Evolutionary conservation across 768 basidiomycete species (phyloP).

Genomic region (Tylopilus rubrobrunneus): DNA sequence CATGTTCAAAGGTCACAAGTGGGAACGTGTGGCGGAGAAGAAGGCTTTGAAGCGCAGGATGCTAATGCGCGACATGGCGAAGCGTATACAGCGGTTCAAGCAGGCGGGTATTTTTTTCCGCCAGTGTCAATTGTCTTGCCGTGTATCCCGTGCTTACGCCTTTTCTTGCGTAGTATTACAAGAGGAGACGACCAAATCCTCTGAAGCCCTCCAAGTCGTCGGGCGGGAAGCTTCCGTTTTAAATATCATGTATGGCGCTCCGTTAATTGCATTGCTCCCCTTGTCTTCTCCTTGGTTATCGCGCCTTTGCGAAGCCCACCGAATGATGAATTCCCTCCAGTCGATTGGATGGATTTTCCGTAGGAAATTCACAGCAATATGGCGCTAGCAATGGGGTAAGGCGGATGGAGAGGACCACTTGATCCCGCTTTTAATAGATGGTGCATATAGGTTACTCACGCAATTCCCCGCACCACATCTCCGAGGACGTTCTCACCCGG

Average conservation of each 20-base stretch:
- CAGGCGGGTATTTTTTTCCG: slow-evolving; percentile 39
- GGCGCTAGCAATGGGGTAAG: neutral
- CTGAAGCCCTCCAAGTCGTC: slow-evolving; percentile 54
- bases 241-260: slow-evolving; percentile 23
- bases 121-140: neutral
- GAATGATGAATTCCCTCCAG: neutral
- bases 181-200: slow-evolving; percentile 48
- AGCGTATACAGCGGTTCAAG: slow-evolving; percentile 64
- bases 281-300: neutral
- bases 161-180: slow-evolving; percentile 22
- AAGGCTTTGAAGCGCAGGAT: slow-evolving; percentile 46
- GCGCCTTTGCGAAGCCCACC: neutral
- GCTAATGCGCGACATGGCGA: slow-evolving; percentile 66
- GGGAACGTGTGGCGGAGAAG: slow-evolving; percentile 59
- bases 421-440: neutral
- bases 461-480: neutral
- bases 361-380: neutral
- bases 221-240: slow-evolving; percentile 54
- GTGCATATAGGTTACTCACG: neutral
- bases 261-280: neutral
- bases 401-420: neutral
- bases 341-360: neutral
- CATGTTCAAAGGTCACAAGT: slow-evolving; percentile 94
- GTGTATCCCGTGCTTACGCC: neutral
- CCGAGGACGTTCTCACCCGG: neutral